phyloP scores from a whole-genome alignment of 441 rosid genomes.

The Mallotus repandus region DNA sequence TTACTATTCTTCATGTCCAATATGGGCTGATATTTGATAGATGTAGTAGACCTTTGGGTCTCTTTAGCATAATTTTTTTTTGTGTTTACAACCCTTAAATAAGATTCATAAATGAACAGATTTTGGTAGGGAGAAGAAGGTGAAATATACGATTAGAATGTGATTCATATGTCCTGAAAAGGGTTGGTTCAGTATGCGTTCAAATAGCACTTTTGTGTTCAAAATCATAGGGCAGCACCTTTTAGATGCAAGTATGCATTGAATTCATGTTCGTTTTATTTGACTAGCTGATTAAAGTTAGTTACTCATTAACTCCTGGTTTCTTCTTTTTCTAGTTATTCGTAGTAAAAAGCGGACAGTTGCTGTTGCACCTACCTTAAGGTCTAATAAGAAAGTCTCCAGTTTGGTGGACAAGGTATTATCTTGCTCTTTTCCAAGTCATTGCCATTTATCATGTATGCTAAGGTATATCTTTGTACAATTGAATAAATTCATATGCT shows the following conservation, averaged over 20 bases:
- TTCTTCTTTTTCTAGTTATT: conserved; percentile 38
- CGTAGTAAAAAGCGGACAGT: conserved; percentile 76
- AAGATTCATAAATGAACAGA: not conserved
- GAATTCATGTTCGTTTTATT: not conserved
- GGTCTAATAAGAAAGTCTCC: conserved; percentile 90
- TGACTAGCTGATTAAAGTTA: not conserved
- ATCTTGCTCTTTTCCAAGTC: not conserved
- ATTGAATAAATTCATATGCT: conserved; percentile 8
- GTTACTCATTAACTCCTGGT: not conserved
- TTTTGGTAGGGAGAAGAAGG: not conserved
- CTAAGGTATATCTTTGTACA: conserved; percentile 1
- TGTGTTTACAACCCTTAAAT: not conserved
- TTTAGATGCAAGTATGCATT: not conserved
- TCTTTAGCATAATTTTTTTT: too few species aligned
- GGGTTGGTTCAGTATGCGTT: not conserved
- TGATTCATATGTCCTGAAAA: not conserved
- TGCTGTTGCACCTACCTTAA: conserved; percentile 66
- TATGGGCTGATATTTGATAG: too few species aligned
- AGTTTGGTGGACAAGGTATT: conserved; percentile 93
- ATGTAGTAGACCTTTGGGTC: too few species aligned
- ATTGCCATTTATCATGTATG: not conserved
- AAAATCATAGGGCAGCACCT: not conserved
- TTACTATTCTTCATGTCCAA: too few species aligned
- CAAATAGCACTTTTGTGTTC: not conserved
- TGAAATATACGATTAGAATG: not conserved